A percentile compares a stretch with the other conserved stretches of the same genome.
phyloP scores from a whole-genome alignment of 1,284 basidiomycete species.

The Apiotrichum mycotoxinovorans region DNA sequence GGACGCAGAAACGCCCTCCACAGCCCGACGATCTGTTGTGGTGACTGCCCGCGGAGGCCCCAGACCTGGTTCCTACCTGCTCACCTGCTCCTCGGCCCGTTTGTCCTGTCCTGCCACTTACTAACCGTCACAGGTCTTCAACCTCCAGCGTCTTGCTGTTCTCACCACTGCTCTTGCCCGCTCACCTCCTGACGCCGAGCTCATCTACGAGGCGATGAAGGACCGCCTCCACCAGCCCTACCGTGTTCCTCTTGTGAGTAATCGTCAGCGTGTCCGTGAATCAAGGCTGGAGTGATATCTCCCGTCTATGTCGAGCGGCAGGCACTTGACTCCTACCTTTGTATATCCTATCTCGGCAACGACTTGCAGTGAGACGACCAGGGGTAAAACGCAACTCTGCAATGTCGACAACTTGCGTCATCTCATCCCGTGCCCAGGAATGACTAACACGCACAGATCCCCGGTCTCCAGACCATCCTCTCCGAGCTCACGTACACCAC shows the following conservation, averaged over 20 bases:
- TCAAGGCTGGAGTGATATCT: no score
- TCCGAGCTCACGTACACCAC: conserved; percentile 78
- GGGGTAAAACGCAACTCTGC: no score
- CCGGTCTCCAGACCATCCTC: conserved; percentile 86
- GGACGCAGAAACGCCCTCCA: background rate
- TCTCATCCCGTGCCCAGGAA: no score
- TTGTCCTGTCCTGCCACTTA: background rate
- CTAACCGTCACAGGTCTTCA: conserved; percentile 72
- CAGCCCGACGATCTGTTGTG: background rate
- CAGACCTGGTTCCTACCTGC: background rate
- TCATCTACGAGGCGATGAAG: conserved; percentile 99
- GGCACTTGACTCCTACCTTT: no score
- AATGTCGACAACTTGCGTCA: no score
- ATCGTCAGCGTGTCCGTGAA: background rate
- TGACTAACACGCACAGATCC: conserved; percentile 62
- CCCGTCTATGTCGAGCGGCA: no score
- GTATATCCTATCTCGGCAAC: no score
- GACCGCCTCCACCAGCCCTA: conserved; percentile 98
- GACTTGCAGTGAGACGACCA: no score
- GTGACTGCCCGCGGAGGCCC: background rate
- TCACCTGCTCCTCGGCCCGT: background rate
- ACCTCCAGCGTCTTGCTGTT: conserved; percentile 95
- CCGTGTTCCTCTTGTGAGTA: conserved; percentile 67
- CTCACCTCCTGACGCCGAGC: conserved; percentile 82
- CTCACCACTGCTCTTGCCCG: conserved; percentile 90